Evolutionary conservation across 1,284 basidiomycete species (phyloP), one percentile per base, ranked within the genome.

Genomic region (Cryptococcus sp.): DNA sequence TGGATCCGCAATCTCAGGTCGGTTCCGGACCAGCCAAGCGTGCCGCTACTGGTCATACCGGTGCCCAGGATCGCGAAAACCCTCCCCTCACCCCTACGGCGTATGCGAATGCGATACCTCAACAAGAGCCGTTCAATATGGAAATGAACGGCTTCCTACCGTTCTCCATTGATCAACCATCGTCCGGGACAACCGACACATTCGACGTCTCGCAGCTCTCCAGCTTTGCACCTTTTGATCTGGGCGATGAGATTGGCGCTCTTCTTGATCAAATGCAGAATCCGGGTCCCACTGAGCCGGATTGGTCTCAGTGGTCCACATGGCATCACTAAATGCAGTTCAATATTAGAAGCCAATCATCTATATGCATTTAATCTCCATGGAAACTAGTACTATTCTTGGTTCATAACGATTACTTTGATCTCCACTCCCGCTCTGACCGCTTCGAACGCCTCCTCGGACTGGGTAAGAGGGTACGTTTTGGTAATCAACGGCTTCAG

Each of bases 391-490:
- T 8, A 5, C 38, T 41, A 51, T 6, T 58, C 52, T 61, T 68
- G 66, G 54, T 68, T 70, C 62, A 61, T 64, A 44, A 70, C 56
- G n/a, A 70, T 59, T 5, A 69, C 54, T 61, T 68, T 67, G 54
- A 69, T 64, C 54, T 69, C 64, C 5, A 45, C 46, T 0, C 64
- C 60, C 4, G 41, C 74, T 41, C 78, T 75, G 59, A 83, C 83
- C 0, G 83, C 82, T 59, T 79, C 72, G 61, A 80, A 67, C 0
- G 84, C 81, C 51, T 77, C 80, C 50, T 78, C 70, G 65, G 81
- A 80, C 47, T 77, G 55, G n/a, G 26, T 57, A 16, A 69, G 53
- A 4, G 66, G 66, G 68, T 79, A 81, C 85, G 91, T 83, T 78
- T 80, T 64, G 59, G 63, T 65, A 34, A 65, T 51, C 8, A 65